Evolutionary conservation across 768 basidiomycete genomes (phyloP).

Genomic region (Phylloporus sp.): DNA sequence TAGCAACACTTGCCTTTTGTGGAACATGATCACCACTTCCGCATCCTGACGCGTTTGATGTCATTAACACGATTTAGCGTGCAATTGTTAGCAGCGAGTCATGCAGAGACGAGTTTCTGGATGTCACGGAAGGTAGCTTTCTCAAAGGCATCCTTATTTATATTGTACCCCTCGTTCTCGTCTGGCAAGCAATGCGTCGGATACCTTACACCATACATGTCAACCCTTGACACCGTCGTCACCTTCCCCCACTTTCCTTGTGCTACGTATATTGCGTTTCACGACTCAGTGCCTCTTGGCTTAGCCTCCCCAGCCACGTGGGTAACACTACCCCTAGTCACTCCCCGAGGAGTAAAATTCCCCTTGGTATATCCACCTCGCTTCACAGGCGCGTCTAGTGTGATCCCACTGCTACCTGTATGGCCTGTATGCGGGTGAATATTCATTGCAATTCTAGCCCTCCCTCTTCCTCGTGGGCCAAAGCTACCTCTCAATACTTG

Average conservation of each 20-base stretch:
- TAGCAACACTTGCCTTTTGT: slow-evolving; percentile 26
- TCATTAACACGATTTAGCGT: neutral
- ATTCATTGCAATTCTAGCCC: slow-evolving; percentile 24
- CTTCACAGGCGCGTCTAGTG: neutral
- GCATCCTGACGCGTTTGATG: neutral
- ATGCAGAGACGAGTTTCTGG: neutral
- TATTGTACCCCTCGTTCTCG: neutral
- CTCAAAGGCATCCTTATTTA: too few relatives aligned
- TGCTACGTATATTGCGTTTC: neutral
- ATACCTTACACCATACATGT: neutral
- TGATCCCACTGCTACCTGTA: slow-evolving; percentile 3
- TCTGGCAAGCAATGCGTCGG: neutral
- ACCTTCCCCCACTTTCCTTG: neutral
- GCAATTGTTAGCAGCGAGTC: neutral
- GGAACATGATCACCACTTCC: neutral
- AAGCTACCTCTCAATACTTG: slow-evolving; percentile 28
- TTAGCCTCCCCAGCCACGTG: slow-evolving; percentile 2
- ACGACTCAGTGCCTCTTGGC: slow-evolving; percentile 14
- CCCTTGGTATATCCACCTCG: slow-evolving; percentile 12
- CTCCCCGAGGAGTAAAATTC: slow-evolving; percentile 12
- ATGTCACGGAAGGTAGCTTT: too few relatives aligned
- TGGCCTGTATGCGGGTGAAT: slow-evolving; percentile 16
- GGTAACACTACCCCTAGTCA: slow-evolving; percentile 7
- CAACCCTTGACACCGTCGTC: neutral
- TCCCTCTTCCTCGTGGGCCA: slow-evolving; percentile 31